Base-by-base conservation (phyloP, 345 rosid species). In the Linum lewisii region DNA sequence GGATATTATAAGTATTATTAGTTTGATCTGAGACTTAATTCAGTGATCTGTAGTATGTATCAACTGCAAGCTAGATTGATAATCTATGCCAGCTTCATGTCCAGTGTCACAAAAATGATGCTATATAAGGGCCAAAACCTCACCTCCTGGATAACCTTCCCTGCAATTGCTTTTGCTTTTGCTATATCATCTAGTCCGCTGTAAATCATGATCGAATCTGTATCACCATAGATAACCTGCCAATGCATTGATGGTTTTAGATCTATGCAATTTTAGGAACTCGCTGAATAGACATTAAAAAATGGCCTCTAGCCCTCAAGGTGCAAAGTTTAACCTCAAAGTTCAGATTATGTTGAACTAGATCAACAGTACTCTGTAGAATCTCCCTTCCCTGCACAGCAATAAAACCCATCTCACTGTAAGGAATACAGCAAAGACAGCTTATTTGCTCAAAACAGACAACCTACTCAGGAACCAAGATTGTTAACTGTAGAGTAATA, bases 141-240 rank as follows among this genome's bases (percentile, higher is more conserved):
- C 69, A 93, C 99, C 95, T 87, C 99, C 66, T 81, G 87, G 70
- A 87, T 87, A 70, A 89, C 95, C 77, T 86, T 89, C 55, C 84
- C 65, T n/a, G 95, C 84, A 63, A 87, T 85, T 62, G 78, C 77
- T 67, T 83, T 87, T 71, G 86, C 99, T 79, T 87, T 80, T 60
- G 76, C 62, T 59, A 85, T 71, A 71, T 93, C 94, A 67, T 93
- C 95, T 25, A 89, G 78, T 63, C 97, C 97, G 64, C 86, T 93
- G 72, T 93, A 75, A 74, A 89, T 86, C 99, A 93, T 93, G 70
- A 93, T 93, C 64, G 99, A 93, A 81, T 93, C 99, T 15, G 99
- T 93, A 69, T 93, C 99, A 63, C 99, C 99, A 63, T 93, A 89
- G 42, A 93, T 83, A 19, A 93, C 99, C 97, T 93, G 86, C 53